Evolutionary conservation across 495 filamentous ascomycete species (phyloP), one percentile per base, ranked within the genome.

Genomic region (Penicillium paxilli): DNA sequence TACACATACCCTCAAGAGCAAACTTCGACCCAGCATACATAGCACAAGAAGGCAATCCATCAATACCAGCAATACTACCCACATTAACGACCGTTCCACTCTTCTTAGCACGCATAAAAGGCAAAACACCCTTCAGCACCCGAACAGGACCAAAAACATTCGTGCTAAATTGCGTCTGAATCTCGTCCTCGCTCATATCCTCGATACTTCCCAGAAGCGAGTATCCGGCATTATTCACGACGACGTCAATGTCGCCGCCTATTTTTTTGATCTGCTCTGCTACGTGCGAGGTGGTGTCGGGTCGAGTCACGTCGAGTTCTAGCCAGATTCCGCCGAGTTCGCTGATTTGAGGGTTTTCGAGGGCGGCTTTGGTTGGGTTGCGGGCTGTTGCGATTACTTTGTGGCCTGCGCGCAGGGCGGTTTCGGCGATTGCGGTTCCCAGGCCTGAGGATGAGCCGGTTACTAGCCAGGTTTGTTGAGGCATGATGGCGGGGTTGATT

Each of bases 1-100:
- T n/a, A n/a, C 9, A 49, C 57, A 44, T 19, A 53, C 72, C 75
- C 64, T 78, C 76, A 4, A 82, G 59, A 1, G 78, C 82, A 26
- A 73, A 79, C 53, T 85, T 86, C 3, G 78, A 73, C 0, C 71
- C 75, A 20, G 64, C 70, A 62, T 86, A 86, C 21, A 80, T 48
- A 9, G 70, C 73, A 52, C 63, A 67, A 5, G 67, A 61, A 6
- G 78, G 62, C 24, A 69, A 61, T 8, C 66, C 57, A 45, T 67
- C 64, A 60, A 77, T 76, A 0, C 67, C 70, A 0, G 67, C 69
- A 40, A 77, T 72, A 25, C 72, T 76, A 11, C 77, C 76, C 7
- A 84, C 62, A 38, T 74, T 80, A 5, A 76, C 69, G 23, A 83
- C 64, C 0, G 70, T 74, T 6, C 78, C 72, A 14, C 69, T 54